Conservation (phyloP, 2,329 filamentous ascomycete genomes). For the Hymenoscyphus fraxineus region DNA sequence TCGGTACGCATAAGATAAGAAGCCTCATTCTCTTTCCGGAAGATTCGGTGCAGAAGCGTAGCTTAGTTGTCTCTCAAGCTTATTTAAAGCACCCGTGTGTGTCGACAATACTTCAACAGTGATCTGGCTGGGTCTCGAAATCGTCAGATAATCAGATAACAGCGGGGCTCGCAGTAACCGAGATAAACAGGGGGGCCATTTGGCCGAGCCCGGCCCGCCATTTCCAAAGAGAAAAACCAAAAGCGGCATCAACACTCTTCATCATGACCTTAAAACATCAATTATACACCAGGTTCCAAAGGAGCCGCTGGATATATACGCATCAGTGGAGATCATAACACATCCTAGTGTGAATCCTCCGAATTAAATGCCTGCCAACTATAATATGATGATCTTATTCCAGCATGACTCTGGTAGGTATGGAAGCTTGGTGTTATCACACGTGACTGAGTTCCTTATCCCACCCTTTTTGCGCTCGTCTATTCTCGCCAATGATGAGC, state of each 20-base stretch:
- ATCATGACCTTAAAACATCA: background rate
- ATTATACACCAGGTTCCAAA: background rate
- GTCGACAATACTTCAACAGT: background rate
- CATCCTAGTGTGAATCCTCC: background rate
- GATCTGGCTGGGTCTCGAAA: background rate
- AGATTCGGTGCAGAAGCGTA: background rate
- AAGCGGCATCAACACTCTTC: background rate
- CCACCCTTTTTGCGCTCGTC: background rate
- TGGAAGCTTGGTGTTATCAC: background rate
- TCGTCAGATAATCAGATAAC: background rate
- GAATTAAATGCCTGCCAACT: background rate
- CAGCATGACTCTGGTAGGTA: background rate
- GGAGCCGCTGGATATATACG: background rate
- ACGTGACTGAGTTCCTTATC: background rate
- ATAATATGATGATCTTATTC: background rate
- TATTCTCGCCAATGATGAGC: background rate
- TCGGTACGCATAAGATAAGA: background rate
- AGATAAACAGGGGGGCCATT: background rate
- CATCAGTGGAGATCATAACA: background rate
- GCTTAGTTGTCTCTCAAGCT: conserved; percentile 5
- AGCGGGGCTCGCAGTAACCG: background rate
- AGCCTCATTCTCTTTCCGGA: background rate
- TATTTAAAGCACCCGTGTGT: conserved; percentile 5
- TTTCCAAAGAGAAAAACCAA: background rate
- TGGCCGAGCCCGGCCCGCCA: background rate